These are phyloP conservation scores for Chlamydomonas sp. DNA, from an alignment of 139 green algal species.

Conservation along the genomic window DNA sequence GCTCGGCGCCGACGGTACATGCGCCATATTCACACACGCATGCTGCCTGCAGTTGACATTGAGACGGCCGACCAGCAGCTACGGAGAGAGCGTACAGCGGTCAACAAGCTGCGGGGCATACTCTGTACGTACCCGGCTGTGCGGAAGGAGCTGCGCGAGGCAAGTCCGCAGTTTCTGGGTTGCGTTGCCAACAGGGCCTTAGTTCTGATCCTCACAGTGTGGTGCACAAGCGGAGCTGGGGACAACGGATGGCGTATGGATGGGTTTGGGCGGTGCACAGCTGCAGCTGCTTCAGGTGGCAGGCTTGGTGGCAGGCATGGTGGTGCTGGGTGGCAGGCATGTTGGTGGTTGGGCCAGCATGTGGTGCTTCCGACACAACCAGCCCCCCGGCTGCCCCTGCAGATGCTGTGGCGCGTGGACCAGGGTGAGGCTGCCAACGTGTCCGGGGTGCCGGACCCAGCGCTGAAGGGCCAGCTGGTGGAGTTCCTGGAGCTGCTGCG, in stretches of 20 bases:
- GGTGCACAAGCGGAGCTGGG: too few species aligned
- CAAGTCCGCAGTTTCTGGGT: too few species aligned
- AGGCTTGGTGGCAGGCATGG: too few species aligned
- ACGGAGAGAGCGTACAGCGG: conserved; percentile 29
- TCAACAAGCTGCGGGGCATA: conserved; percentile 35
- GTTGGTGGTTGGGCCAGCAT: too few species aligned
- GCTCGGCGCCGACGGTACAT: background rate
- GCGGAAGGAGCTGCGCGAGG: conserved; percentile 50
- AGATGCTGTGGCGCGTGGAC: conserved; percentile 51
- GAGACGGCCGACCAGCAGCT: conserved; percentile 34
- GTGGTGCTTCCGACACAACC: too few species aligned
- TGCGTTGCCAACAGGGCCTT: too few species aligned
- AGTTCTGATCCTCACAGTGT: too few species aligned
- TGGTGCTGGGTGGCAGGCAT: too few species aligned
- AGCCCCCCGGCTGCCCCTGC: too few species aligned
- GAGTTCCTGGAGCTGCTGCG: conserved; percentile 38
- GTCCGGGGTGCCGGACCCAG: conserved; percentile 38
- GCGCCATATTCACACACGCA: background rate
- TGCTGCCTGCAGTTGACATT: background rate
- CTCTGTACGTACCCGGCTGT: conserved; percentile 25
- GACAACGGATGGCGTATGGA: too few species aligned
- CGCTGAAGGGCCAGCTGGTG: conserved; percentile 25
- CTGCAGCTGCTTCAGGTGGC: too few species aligned
- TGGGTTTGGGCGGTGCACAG: too few species aligned
- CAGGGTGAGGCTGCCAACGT: conserved; percentile 45